Evolutionary conservation across 306 rosid genomes (phyloP), one percentile per base, ranked within the genome.

Genomic region (Leucaena leucocephala): DNA sequence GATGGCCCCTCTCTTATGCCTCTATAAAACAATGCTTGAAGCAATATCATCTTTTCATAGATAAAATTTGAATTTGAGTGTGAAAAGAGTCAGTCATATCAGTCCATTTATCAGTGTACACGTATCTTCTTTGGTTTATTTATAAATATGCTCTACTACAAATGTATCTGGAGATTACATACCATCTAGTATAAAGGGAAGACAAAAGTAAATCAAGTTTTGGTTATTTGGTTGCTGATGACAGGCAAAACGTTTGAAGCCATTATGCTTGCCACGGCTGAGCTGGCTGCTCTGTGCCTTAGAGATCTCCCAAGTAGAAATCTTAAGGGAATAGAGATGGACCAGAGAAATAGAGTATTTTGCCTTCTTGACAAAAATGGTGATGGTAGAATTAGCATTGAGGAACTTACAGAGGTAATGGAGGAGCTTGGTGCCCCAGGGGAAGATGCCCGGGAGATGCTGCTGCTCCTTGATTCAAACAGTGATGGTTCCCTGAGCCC

Each of bases 401-500:
- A 90, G 83, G 98, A 95, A 76, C 97, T 93, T 61, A 89, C 79
- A 68, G 96, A 95, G 84, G 97, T 93, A 62, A 95, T 95, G 89
- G 98, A 95, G 83, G 96, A 95, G 85, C 98, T 93, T 71, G 99
- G 97, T 42, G 94, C 96, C 35, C 93, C 99, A 1, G 96, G 94
- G 58, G 97, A 90, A 84, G 99, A 93, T 83, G 98, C 98, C 7
- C 61, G 87, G 0, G 89, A 85, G 85, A 88, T 86, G 94, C 88
- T 88, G 91, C 82, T 65, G 59, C 88, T 85, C 43, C 89, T 90
- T 63, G 92, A 88, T 85, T 86, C 89, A 44, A 86, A 90, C 45
- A 88, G 89, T 48, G 89, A 88, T 62, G 92, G 94, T 58, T 88
- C 90, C 58, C 88, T 90, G 66, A 88, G 91, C 80, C 88, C 91